Conservation (phyloP, 1,284 basidiomycete species). For the Wallemia ichthyophaga region DNA sequence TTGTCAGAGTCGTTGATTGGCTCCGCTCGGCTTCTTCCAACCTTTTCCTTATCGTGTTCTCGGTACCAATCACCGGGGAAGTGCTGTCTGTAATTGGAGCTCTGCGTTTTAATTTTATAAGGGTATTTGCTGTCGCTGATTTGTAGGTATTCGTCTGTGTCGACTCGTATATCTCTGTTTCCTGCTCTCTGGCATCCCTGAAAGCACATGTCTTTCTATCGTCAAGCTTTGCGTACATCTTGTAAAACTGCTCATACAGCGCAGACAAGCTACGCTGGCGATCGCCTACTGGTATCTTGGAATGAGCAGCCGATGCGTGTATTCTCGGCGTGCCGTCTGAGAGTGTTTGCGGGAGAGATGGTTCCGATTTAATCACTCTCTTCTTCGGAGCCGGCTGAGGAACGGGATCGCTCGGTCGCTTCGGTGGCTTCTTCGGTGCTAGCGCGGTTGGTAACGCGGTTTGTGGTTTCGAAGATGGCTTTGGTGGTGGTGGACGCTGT, state of each 20-base stretch:
- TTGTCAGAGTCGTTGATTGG: not conserved
- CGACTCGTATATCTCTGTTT: not conserved
- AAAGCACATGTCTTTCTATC: not conserved
- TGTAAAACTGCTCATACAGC: not conserved
- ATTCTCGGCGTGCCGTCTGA: not conserved
- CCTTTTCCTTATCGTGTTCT: not conserved
- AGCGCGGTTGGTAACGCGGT: not conserved
- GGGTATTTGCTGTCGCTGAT: not conserved
- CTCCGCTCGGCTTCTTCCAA: not conserved
- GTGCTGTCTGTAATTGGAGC: not conserved
- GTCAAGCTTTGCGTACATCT: not conserved
- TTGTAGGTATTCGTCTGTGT: not conserved
- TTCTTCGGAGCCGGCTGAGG: not conserved
- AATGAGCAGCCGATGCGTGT: not conserved
- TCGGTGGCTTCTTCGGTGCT: not conserved
- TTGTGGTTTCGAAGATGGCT: not conserved
- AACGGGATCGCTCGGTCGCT: not conserved
- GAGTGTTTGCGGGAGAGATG: not conserved
- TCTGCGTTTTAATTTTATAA: not conserved
- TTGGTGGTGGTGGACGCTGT: not conserved
- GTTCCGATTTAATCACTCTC: not conserved
- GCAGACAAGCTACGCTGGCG: not conserved
- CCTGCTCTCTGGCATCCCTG: not conserved
- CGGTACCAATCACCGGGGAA: not conserved
- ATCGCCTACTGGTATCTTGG: not conserved